Conservation (phyloP, 192 early-diverging fungal genomes). For the Phycomyces nitens region DNA sequence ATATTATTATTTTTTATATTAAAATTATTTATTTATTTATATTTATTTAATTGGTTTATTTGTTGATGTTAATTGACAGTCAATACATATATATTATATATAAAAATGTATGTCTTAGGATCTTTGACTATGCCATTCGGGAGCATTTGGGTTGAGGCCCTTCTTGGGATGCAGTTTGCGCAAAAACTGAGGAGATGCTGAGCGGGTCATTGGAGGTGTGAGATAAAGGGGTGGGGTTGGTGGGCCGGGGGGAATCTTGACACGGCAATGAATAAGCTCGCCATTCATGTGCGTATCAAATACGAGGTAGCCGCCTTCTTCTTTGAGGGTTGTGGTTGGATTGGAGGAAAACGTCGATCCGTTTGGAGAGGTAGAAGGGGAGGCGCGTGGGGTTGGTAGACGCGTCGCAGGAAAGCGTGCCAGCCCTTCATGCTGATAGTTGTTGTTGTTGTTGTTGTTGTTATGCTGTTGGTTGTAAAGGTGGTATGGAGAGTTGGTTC, state of each 20-base stretch:
- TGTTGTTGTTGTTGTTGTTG: not conserved
- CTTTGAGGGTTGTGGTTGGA: not conserved
- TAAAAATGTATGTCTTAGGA: no score
- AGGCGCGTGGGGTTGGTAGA: not conserved
- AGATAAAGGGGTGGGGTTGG: not conserved
- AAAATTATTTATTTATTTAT: no score
- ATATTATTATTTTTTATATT: no score
- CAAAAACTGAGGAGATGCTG: constrained; percentile 9
- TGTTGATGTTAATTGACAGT: no score
- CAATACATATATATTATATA: no score
- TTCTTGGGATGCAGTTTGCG: constrained; percentile 6
- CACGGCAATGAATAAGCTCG: constrained; percentile 16
- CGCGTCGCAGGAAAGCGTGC: not conserved
- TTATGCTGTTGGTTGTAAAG: not conserved
- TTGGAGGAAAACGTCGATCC: not conserved
- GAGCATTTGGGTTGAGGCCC: constrained; percentile 20
- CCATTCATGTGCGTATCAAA: constrained; percentile 18
- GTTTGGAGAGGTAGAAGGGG: no score
- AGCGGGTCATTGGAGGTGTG: constrained; percentile 13
- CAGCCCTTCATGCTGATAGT: not conserved
- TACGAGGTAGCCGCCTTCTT: constrained; percentile 18
- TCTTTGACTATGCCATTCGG: constrained; percentile 15
- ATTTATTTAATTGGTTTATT: no score
- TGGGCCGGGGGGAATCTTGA: constrained; percentile 14
- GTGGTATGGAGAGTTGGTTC: no score